Conservation (phyloP, 2,329 filamentous ascomycete species). For the Fusarium sp. region DNA sequence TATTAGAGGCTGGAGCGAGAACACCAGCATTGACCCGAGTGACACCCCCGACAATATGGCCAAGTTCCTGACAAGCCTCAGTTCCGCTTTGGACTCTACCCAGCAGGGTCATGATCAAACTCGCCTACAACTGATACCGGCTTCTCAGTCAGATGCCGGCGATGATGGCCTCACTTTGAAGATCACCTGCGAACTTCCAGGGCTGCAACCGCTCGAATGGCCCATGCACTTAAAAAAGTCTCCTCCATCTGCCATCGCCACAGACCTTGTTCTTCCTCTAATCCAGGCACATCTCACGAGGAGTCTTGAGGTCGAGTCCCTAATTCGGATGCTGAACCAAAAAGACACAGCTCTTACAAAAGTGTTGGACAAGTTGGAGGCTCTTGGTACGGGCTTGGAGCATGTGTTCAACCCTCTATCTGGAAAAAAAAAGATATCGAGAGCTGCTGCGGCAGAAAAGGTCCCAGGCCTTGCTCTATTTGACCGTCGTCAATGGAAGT, state of each 20-base stretch:
- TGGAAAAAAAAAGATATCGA: slow-evolving; percentile 63
- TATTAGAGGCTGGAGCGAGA: slow-evolving; percentile 72
- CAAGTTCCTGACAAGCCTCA: slow-evolving; percentile 77
- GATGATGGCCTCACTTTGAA: slow-evolving; percentile 65
- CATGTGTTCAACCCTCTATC: slow-evolving; percentile 68
- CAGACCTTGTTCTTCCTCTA: slow-evolving; percentile 68
- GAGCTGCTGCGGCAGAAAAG: slow-evolving; percentile 62
- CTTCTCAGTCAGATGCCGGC: slow-evolving; percentile 51
- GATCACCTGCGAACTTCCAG: slow-evolving; percentile 75
- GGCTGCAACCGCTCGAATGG: slow-evolving; percentile 77
- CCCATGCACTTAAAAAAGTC: slow-evolving; percentile 69
- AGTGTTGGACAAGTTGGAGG: slow-evolving; percentile 69
- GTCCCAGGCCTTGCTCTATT: slow-evolving; percentile 69
- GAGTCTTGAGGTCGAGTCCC: slow-evolving; percentile 58
- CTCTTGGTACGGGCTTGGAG: slow-evolving; percentile 66
- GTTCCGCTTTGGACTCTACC: slow-evolving; percentile 65
- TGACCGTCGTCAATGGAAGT: slow-evolving; percentile 57
- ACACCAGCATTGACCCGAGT: slow-evolving; percentile 81
- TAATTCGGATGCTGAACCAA: slow-evolving; percentile 61
- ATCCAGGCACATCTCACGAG: slow-evolving; percentile 63
- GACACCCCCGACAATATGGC: slow-evolving; percentile 77
- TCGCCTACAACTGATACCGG: slow-evolving; percentile 60
- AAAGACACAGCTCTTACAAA: slow-evolving; percentile 69
- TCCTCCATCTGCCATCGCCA: slow-evolving; percentile 60
- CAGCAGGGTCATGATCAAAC: slow-evolving; percentile 61